These are phyloP conservation scores for Castanea sativa DNA, from an alignment of 306 rosid genomes.

Conservation along the genomic window DNA sequence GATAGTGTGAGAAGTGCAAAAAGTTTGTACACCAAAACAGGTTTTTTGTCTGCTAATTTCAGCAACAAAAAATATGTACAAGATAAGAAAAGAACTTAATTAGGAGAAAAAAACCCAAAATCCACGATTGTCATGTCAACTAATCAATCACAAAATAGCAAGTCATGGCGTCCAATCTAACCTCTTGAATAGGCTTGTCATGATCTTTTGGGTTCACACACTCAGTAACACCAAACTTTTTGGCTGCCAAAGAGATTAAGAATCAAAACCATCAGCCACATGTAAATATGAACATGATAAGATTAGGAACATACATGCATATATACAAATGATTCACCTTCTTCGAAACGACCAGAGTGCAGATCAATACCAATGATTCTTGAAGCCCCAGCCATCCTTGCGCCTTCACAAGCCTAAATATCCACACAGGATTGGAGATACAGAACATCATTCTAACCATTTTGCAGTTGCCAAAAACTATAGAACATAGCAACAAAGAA, in stretches of 20 bases:
- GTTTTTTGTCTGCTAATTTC: not conserved
- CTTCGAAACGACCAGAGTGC: constrained; percentile 63
- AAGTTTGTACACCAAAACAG: not conserved
- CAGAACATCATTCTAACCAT: not conserved
- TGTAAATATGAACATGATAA: not conserved
- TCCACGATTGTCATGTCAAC: not conserved
- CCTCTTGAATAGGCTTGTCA: constrained; percentile 79
- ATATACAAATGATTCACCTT: constrained; percentile 39
- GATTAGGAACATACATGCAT: not conserved
- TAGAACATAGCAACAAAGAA: not conserved
- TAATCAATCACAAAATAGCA: not conserved
- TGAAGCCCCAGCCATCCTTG: constrained; percentile 73
- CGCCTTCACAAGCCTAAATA: constrained; percentile 84
- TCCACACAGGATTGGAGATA: not conserved
- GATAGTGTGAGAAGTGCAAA: not conserved
- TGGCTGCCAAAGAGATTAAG: constrained; percentile 48
- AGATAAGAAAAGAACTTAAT: not conserved
- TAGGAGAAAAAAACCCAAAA: not conserved
- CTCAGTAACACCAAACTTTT: constrained; percentile 79
- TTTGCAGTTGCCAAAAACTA: not conserved
- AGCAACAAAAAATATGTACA: not conserved
- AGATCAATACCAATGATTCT: constrained; percentile 86
- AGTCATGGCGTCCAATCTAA: constrained; percentile 17
- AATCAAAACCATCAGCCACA: constrained; percentile 1
- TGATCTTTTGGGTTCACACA: constrained; percentile 93